Base-by-base conservation (phyloP, 2,329 filamentous ascomycete species). In the Aspergillus arachidicola region DNA sequence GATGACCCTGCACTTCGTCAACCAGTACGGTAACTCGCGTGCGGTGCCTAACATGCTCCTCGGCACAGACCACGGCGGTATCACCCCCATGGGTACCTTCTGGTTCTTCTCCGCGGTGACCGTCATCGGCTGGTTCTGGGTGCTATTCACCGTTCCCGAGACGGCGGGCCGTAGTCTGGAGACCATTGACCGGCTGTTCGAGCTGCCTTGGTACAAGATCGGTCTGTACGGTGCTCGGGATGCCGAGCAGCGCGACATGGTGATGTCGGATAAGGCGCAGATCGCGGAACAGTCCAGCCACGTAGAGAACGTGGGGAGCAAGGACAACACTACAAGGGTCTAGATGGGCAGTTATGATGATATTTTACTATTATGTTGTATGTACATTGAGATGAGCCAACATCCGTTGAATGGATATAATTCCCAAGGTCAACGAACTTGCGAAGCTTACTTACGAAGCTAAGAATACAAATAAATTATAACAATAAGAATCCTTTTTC, bases 1-100 rank as follows among this genome's bases (percentile, higher is more conserved):
- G 54, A 93, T 93, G 91, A 91, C 87, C 0, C 84, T 93, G 63
- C 91, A 94, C 76, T 93, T 93, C 72, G 88, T 85, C 64, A 92
- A 92, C 76, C 90, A 93, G 76, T 93, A 92, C 73, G 91, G 90
- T 30, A 93, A 91, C 79, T 85, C 87, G 1, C 88, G 91, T 41
- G 90, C 91, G 0, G 88, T 93, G 0, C 91, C 91, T 1, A 86
- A 87, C 67, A 92, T 93, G 90, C 85, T 94, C 51, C 81, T 93
- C 1, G 61, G 67, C 2, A 63, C 65, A 16, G 55, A 63, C 0
- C 51, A 71, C 5, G 77, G 76, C 10, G 77, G 78, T 32, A 81
- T 86, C 73, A 81, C 79, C 0, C 80, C 80, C 30, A 86, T 84
- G 63, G 91, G 91, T 0, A 93, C 91, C 0, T 94, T 94, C 81